Conservation (phyloP, 768 basidiomycete genomes). For the Tylopilus rubrobrunneus region DNA sequence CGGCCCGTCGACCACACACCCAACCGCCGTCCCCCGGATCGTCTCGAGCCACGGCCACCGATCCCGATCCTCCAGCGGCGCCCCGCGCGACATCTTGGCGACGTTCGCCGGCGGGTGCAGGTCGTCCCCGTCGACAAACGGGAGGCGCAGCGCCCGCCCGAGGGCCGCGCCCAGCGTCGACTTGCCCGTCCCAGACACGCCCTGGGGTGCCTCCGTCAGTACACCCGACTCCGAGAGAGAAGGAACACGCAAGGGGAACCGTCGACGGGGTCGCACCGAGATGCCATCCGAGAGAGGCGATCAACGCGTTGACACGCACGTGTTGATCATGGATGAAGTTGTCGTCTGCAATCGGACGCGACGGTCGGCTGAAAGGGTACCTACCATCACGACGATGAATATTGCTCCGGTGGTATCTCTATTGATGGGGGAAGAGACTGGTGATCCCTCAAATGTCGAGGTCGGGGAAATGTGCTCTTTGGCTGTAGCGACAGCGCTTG, state of each 20-base stretch:
- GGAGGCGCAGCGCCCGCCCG: conserved; percentile 55
- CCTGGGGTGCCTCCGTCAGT: conserved; percentile 35
- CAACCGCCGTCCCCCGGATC: conserved; percentile 60
- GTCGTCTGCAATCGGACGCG: too few relatives aligned
- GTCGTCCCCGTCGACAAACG: conserved; percentile 88
- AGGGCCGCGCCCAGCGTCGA: conserved; percentile 65
- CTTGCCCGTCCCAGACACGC: conserved; percentile 73
- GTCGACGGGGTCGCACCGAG: neutral
- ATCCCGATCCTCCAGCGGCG: conserved; percentile 76
- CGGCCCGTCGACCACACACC: conserved; percentile 6
- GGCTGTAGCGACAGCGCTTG: neutral
- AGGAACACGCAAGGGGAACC: neutral
- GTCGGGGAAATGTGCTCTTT: neutral
- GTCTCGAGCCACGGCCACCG: conserved; percentile 81
- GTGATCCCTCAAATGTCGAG: neutral
- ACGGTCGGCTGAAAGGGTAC: conserved; percentile 1
- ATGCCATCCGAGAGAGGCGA: too few relatives aligned
- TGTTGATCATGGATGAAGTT: neutral
- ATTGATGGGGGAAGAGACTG: neutral
- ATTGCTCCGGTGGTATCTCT: conserved; percentile 9
- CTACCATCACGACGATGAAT: conserved; percentile 52
- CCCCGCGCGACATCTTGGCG: conserved; percentile 80
- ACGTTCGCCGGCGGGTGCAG: conserved; percentile 80
- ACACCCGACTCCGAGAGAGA: too few relatives aligned
- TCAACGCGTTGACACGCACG: neutral